Base-by-base conservation (phyloP, 495 filamentous ascomycete genomes). In the Parmelia sp. region DNA sequence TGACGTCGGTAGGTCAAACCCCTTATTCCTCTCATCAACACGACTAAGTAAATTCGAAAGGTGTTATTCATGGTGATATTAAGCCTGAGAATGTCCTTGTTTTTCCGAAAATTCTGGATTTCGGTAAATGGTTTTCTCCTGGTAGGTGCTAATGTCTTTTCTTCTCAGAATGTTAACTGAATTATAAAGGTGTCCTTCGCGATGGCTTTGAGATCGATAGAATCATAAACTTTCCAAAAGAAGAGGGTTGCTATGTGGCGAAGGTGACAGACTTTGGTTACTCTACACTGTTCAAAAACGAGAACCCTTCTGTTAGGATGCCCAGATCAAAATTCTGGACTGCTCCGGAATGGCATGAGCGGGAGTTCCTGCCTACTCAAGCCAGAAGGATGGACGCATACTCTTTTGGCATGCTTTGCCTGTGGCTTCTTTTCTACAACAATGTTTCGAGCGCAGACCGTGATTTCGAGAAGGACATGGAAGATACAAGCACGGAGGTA, bases 1-100 rank as follows among this genome's bases (percentile, higher is more conserved):
- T 65, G 25, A 9, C 5, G 53, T 58, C 39, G 29, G 70, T 70
- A 70, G 29, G 57, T 55, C 45, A 57, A 17, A 71, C 27, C 55
- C n/a, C 55, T 36, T 36, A 36, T 36, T 25, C 27, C 17, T 57
- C 29, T 57, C 29, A 12, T 19, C 31, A 12, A 21, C n/a, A 36
- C 58, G 21, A 44, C 35, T 44, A 9, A 65, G 21, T 58, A 21
- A 37, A 36, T 25, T 10, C 35, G 35, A 17, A 23, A 61, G 59
- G 40, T 11, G 25, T 61, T 23, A 42, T 61, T 29, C 59, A 61
- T 23, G 59, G 59, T 47, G 59, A 61, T 27, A 61, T 61, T 23
- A 61, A 40, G 12, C 39, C 39, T 40, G 39, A 40, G 39, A 40
- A 40, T 40, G 37, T 25, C 36, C 58, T 27, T 10, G 14, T 40